Conservation (phyloP, 1,284 basidiomycete genomes). For the Melampsora americana region DNA sequence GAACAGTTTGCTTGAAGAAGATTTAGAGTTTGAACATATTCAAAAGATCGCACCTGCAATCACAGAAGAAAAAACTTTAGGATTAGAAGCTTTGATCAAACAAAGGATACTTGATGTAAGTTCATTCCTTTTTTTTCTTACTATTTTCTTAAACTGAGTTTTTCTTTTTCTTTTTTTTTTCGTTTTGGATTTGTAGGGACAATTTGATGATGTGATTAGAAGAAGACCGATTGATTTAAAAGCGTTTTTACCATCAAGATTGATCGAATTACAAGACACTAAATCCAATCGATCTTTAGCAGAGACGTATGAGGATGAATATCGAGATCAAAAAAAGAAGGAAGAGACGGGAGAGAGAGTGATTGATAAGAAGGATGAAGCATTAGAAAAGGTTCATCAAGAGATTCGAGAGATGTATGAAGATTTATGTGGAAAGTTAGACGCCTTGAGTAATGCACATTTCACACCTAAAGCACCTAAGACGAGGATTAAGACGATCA, state of each 20-base stretch:
- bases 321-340: slow-evolving; percentile 63
- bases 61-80: slow-evolving; percentile 79
- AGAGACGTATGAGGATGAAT: slow-evolving; percentile 95
- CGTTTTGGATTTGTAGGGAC: slow-evolving; percentile 54
- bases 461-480: slow-evolving; percentile 96
- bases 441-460: slow-evolving; percentile 90
- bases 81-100: slow-evolving; percentile 88
- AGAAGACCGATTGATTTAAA: slow-evolving; percentile 73
- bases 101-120: slow-evolving; percentile 74
- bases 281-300: slow-evolving; percentile 84
- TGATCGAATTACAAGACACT: slow-evolving; percentile 84
- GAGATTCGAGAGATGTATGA: slow-evolving; percentile 81
- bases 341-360: slow-evolving; percentile 55
- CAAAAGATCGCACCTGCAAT: slow-evolving; percentile 82
- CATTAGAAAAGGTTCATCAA: slow-evolving; percentile 80
- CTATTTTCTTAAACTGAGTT: neutral
- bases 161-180: slow-evolving; percentile 7
- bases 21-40: slow-evolving; percentile 87
- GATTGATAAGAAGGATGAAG: slow-evolving; percentile 78
- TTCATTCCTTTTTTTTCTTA: slow-evolving; percentile 34
- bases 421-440: slow-evolving; percentile 79
- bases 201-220: slow-evolving; percentile 87
- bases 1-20: slow-evolving; percentile 87
- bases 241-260: slow-evolving; percentile 82
- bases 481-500: slow-evolving; percentile 77